Evolutionary conservation across 108 stramenopile genomes (phyloP).

Genomic region (Cyclotella cryptica): DNA sequence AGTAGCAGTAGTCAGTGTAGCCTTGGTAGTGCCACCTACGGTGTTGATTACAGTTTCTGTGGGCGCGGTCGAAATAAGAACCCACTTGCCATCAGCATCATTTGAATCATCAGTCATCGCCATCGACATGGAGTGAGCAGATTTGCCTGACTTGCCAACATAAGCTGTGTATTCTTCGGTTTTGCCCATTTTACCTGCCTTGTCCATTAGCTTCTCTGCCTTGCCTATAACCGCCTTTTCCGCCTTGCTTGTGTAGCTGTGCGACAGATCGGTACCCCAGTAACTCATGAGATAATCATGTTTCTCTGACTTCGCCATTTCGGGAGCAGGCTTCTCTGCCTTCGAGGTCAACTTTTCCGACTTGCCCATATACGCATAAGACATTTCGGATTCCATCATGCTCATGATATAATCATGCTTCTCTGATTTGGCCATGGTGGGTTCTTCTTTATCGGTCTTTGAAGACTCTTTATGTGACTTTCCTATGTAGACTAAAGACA

Average conservation of each 20-base stretch:
- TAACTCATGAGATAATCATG: not conserved
- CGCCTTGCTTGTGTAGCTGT: not conserved
- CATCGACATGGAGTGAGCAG: constrained; percentile 10
- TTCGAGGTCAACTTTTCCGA: too few relatives aligned
- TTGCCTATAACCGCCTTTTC: not conserved
- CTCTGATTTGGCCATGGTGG: not conserved
- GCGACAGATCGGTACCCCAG: not conserved
- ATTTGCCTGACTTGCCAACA: not conserved
- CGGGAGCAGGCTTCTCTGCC: not conserved
- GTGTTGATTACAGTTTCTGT: not conserved
- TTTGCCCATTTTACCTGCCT: not conserved
- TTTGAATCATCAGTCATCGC: not conserved
- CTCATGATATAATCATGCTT: not conserved
- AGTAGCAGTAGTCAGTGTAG: not conserved
- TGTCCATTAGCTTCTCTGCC: not conserved
- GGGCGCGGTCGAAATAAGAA: constrained; percentile 4
- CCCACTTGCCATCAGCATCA: constrained; percentile 16
- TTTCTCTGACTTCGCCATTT: not conserved
- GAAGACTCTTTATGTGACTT: not conserved
- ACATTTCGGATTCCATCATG: not conserved
- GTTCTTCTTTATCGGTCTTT: constrained; percentile 5
- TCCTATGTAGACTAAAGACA: not conserved
- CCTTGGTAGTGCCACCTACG: not conserved
- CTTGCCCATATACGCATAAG: too few relatives aligned
- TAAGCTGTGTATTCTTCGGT: not conserved